A percentile compares a stretch with the other conserved stretches of the same genome.
These are phyloP conservation scores for Colletotrichum sp. DNA, from an alignment of 2,329 filamentous ascomycete species.

Conservation along the genomic window DNA sequence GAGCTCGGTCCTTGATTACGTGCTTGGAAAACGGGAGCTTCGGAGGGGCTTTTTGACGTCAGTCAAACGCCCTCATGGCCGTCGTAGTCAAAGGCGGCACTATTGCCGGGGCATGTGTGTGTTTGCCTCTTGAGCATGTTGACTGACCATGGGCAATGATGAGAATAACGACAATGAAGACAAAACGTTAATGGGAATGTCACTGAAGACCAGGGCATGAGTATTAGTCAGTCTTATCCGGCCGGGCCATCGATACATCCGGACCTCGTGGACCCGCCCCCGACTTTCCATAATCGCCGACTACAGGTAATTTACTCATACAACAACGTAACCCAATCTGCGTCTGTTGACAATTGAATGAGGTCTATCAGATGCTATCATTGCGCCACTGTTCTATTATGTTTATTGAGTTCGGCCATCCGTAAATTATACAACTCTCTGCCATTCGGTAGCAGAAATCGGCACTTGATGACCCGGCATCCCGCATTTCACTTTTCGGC, in stretches of 20 bases:
- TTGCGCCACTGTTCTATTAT: too few species aligned
- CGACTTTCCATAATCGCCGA: background rate
- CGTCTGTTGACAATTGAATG: background rate
- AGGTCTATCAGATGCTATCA: background rate
- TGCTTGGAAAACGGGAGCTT: background rate
- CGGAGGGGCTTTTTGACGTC: background rate
- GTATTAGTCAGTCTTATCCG: background rate
- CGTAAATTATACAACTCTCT: background rate
- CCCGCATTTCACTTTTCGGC: background rate
- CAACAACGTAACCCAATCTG: background rate
- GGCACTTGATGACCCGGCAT: background rate
- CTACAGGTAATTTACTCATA: background rate
- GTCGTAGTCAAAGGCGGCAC: background rate
- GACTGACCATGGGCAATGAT: background rate
- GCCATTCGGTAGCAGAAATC: background rate
- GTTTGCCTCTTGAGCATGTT: background rate
- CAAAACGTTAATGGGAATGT: background rate
- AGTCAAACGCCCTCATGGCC: background rate
- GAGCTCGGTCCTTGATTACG: background rate
- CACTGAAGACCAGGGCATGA: background rate
- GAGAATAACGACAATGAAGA: background rate
- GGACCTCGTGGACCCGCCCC: background rate
- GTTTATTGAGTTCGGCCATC: background rate
- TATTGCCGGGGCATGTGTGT: background rate
- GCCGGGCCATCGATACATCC: background rate